Evolutionary conservation across 768 basidiomycete species (phyloP).

Genomic region (Boletus rubroflammeus): DNA sequence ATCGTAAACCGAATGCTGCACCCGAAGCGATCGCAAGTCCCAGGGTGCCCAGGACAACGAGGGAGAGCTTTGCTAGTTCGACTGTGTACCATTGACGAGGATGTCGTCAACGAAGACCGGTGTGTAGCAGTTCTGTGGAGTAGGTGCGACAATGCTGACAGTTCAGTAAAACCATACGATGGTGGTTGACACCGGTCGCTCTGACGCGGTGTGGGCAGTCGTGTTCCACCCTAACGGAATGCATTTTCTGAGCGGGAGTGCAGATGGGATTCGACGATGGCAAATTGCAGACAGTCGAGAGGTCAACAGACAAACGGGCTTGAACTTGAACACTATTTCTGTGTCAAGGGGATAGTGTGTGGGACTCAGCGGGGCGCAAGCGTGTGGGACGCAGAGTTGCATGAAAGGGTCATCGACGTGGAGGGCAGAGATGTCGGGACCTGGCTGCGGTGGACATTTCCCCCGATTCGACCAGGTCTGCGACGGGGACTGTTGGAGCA

Average conservation of each 20-base stretch:
- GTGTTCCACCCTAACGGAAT: background rate
- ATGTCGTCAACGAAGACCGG: background rate
- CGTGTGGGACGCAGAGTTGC: background rate
- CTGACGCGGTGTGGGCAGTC: background rate
- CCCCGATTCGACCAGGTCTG: conserved; percentile 1
- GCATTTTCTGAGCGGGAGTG: background rate
- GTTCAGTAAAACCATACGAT: background rate
- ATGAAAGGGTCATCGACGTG: background rate
- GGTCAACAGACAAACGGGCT: background rate
- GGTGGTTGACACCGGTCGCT: background rate
- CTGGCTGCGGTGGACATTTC: background rate
- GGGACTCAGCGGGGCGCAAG: background rate
- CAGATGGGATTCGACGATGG: background rate
- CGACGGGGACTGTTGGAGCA: background rate
- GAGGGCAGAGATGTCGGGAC: background rate
- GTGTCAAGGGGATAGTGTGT: background rate
- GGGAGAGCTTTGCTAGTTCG: background rate
- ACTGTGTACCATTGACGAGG: background rate
- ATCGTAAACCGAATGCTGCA: too few relatives aligned
- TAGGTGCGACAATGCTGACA: background rate
- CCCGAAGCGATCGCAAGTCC: background rate
- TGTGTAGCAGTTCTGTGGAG: background rate
- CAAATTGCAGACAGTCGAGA: background rate
- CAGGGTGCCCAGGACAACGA: background rate
- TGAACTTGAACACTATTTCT: background rate